Conservation (phyloP, 805 yeast genomes). For the Metschnikowia santaceciliae region DNA sequence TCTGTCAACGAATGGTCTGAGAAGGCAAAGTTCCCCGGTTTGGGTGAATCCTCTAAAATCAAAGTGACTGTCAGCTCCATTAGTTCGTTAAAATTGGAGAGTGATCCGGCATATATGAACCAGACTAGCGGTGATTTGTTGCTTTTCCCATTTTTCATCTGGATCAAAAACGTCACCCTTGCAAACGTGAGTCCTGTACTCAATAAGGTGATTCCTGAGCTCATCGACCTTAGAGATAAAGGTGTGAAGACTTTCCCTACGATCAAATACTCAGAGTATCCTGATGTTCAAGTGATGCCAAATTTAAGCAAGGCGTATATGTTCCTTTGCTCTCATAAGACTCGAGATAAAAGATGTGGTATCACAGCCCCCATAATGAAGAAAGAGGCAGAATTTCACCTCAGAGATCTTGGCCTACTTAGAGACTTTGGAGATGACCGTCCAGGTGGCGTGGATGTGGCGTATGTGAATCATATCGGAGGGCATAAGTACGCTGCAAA, state of each 20-base stretch:
- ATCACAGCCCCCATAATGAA: constrained; percentile 89
- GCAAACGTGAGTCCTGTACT: constrained; percentile 44
- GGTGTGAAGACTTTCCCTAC: constrained; percentile 8
- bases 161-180: constrained; percentile 52
- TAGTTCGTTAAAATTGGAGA: constrained; percentile 41
- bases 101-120: constrained; percentile 37
- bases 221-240: constrained; percentile 26
- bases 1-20: constrained; percentile 38
- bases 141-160: constrained; percentile 69
- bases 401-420: constrained; percentile 66
- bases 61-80: constrained; percentile 55
- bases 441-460: constrained; percentile 69
- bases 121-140: constrained; percentile 55
- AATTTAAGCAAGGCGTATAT: constrained; percentile 44
- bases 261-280: constrained; percentile 13
- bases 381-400: constrained; percentile 66
- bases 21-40: constrained; percentile 16
- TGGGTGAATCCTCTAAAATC: constrained; percentile 27
- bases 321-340: constrained; percentile 81
- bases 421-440: constrained; percentile 76
- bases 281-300: constrained; percentile 29
- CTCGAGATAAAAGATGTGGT: constrained; percentile 92
- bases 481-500: constrained; percentile 96
- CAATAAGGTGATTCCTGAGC: constrained; percentile 38
- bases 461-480: constrained; percentile 82